Evolutionary conservation across 805 yeast genomes (phyloP), one percentile per base, ranked within the genome.

Genomic region (Debaryomyces castellii): DNA sequence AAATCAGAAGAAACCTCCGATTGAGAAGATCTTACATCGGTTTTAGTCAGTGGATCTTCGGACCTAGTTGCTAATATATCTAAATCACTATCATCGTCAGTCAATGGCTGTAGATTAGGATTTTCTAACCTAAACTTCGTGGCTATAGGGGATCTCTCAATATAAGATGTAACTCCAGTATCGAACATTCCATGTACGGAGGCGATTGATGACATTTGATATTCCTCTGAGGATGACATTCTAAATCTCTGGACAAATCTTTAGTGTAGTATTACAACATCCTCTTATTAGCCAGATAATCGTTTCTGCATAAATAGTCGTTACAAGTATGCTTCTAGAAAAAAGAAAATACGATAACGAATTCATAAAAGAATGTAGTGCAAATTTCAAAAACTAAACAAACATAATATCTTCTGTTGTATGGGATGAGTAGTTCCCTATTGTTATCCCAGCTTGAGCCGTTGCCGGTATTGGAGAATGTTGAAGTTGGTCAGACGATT

Each of bases 81-180:
- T 12, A 41, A 17, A 35, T 39, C 34, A 10, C 35, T 30, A 14
- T 47, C 46, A 10, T 36, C 25, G 10, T 38, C 50, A n/a, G 21
- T 42, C 6, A 55, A 36, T 1, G 63, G 62, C 16, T 55, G 63
- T n/a, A 61, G 46, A 46, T 61, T 61, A 12, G 66, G 66, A 47
- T 61, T 60, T 18, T 54, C 58, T n/a, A 44, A 43, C 46, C 66
- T 46, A 38, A 54, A 59, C 24, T 52, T 52, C 40, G 39, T 47
- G 28, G 60, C 51, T 22, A 58, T 55, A 24, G 64, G 60, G 5
- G 63, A 57, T 40, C 54, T 49, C 28, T 51, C 50, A 22, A 60
- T 50, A 39, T 56, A 59, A 8, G 57, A 48, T 38, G 57, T 57
- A 22, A 58, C 51, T n/a, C 28, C 37, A 3, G 22, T 18, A 21